Percentiles rank a stretch among this genome's conserved stretches.
Evolutionary conservation across 2,329 filamentous ascomycete genomes (phyloP).

Genomic region (Colletotrichum sp.): DNA sequence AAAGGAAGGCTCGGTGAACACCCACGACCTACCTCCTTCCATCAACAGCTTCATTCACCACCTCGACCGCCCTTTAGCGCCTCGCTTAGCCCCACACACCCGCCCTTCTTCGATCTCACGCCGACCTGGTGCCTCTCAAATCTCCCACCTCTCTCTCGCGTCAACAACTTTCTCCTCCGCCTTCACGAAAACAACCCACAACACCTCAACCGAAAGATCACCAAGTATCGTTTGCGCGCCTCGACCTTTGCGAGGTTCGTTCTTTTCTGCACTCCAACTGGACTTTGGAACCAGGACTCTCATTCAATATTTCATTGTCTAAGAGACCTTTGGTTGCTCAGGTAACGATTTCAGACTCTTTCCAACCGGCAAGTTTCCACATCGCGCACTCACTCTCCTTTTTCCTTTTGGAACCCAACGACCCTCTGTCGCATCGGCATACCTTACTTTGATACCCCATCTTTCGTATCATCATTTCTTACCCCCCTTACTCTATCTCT

Average conservation of each 20-base stretch:
- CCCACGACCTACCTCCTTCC: conserved; percentile 1
- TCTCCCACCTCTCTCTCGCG: not conserved
- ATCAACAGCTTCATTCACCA: conserved; percentile 10
- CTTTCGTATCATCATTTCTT: conserved; percentile 13
- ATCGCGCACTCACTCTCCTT: not conserved
- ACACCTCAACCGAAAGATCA: not conserved
- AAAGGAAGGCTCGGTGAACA: not conserved
- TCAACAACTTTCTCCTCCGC: not conserved
- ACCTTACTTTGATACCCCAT: conserved; percentile 10
- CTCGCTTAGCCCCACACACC: not conserved
- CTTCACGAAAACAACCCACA: not conserved
- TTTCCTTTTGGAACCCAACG: conserved; percentile 11
- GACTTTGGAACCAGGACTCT: not conserved
- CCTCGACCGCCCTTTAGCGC: not conserved
- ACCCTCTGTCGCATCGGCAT: conserved; percentile 19
- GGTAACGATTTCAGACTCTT: not conserved
- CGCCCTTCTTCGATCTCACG: not conserved
- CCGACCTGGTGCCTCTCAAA: not conserved
- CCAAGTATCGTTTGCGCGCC: conserved; percentile 1
- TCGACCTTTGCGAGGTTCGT: not conserved
- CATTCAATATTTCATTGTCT: not conserved
- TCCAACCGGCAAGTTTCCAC: not conserved
- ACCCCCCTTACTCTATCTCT: not conserved
- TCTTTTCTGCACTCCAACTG: not conserved
- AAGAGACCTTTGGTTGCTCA: not conserved